Evolutionary conservation across 1,284 basidiomycete species (phyloP), one percentile per base, ranked within the genome.

Genomic region (Testicularia cyperi): DNA sequence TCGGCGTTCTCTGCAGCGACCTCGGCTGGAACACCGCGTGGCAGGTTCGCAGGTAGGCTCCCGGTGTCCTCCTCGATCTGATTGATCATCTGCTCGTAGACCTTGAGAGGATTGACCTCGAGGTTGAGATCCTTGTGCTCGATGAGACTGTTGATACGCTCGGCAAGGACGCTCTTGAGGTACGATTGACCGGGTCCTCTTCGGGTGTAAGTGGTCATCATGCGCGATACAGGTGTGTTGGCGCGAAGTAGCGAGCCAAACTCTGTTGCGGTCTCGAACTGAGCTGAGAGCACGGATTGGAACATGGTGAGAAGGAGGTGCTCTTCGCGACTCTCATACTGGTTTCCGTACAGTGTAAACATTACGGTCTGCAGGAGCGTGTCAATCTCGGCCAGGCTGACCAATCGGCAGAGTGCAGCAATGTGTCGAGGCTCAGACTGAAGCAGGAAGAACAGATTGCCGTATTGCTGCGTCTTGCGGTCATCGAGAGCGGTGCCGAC

Each of bases 151-250:
- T 97, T 97, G 80, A 99, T 96, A 46, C 94, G 86, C 77, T 96
- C 92, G 12, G 94, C 90, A 38, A 99, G 82, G 24, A 97, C 92
- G 62, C 88, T 86, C 81, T 97, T 97, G 64, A 99, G 84, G 78
- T 97, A 99, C 70, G 88, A 90, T 78, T 98, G 94, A 62, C 94
- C 94, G 0, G 95, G 94, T 38, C 92, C 94, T 60, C 95, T 86
- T 45, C 95, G 87, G 35, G 94, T 97, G 79, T 98, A 99, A 16
- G 94, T 97, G 29, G 95, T 97, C 94, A 99, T 97, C 94, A 98
- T 97, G 35, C 95, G 86, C 40, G 92, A 97, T 15, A 97, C 94
- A 37, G 95, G 94, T 33, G 95, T 98, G 79, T 98, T 98, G 51
- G 94, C 92, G 39, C 95, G 88, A 20, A 99, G 84, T 12, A 99